Evolutionary conservation across 116 monocot species (phyloP).

Genomic region (Thalassia testudinum): DNA sequence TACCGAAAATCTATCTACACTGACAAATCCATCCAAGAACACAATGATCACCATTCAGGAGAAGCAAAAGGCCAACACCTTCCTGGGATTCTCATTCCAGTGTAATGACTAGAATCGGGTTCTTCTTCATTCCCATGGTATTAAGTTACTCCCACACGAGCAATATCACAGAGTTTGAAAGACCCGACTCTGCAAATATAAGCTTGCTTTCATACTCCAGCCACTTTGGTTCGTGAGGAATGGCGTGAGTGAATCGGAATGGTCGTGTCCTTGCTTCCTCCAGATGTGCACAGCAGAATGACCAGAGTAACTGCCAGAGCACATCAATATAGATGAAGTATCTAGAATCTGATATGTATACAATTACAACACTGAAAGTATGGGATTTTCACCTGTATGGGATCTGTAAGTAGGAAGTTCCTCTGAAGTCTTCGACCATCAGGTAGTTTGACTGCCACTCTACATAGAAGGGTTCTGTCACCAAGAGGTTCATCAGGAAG

Average conservation of each 20-base stretch:
- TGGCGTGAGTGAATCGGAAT: conserved; percentile 68
- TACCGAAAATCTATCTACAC: no score
- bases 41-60: no score
- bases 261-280: conserved; percentile 32
- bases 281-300: conserved; percentile 54
- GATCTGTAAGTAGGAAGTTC: conserved; percentile 51
- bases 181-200: conserved; percentile 65
- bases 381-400: conserved; percentile 37
- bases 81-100: no score
- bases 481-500: conserved; percentile 85
- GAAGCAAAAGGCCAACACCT: no score
- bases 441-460: conserved; percentile 77
- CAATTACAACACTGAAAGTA: not conserved
- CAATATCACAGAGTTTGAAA: conserved; percentile 67
- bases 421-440: conserved; percentile 73
- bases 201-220: conserved; percentile 37
- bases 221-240: conserved; percentile 59
- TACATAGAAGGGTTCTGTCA: conserved; percentile 41
- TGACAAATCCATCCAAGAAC: no score
- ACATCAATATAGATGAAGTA: no score
- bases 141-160: conserved; percentile 33
- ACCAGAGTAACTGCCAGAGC: conserved; percentile 69
- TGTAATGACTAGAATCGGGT: no score
- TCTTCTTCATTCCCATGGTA: no score
- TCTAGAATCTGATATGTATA: no score